Evolutionary conservation across 495 filamentous ascomycete species (phyloP), one percentile per base, ranked within the genome.

Genomic region (Aspergillus leporis): DNA sequence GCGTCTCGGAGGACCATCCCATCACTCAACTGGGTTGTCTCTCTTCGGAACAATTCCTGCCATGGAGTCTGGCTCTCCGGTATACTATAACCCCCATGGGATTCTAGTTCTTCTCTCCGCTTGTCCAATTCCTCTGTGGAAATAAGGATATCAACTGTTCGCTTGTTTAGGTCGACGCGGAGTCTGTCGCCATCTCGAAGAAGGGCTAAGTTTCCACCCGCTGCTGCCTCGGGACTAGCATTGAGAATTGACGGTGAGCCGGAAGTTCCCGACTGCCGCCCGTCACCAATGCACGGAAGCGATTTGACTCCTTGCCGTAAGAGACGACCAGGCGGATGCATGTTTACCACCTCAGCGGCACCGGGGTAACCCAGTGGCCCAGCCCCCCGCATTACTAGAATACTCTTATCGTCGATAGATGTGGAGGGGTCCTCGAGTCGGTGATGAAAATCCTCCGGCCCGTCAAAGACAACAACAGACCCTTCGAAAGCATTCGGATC

Each of bases 51-150:
- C 22, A 82, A 57, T 55, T 82, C 78, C 58, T 81, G 78, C 76
- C 79, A 82, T 18, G 79, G 79, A 3, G 78, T 82, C 31, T 76
- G 75, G 50, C 72, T 76, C 59, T 73, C 71, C 4, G 71, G 66
- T 0, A 59, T 57, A 38, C 58, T 49, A 53, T 74, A 78, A 2
- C 75, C 75, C 3, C 77, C 80, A 9, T 63, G 55, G 0, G 62
- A 54, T 14, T 67, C 61, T 14, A 76, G 53, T 8, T 81, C 83
- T 60, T 85, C 79, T 69, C 82, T 81, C 58, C 92, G 76, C 61
- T 77, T 71, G 16, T 73, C 79, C 59, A 98, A 70, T 70, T 94
- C 92, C n/a, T 79, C 74, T 31, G 78, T 72, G 1, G 71, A 67
- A 13, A 86, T 70, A 43, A 83, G 65, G 28, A 87, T 75, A 60